Evolutionary conservation across 1,284 basidiomycete genomes (phyloP).

Genomic region (Kalmanozyma brasiliensis): DNA sequence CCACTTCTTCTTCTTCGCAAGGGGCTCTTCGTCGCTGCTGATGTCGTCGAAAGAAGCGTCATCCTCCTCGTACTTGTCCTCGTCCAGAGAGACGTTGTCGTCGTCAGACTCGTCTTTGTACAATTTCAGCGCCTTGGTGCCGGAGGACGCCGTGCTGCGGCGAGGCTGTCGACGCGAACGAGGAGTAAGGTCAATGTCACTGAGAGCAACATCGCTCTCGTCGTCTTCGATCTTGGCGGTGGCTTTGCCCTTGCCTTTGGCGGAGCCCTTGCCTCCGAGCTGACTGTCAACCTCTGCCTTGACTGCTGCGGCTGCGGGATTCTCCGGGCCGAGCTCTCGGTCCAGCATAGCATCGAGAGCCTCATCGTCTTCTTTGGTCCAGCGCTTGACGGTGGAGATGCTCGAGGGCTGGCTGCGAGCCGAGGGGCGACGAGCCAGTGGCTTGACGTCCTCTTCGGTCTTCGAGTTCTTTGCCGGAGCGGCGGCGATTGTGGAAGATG

Average conservation of each 20-base stretch:
- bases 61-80: constrained; percentile 16
- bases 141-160: constrained; percentile 26
- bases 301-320: not conserved
- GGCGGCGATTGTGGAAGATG: not conserved
- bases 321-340: constrained; percentile 8
- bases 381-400: constrained; percentile 8
- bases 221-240: constrained; percentile 29
- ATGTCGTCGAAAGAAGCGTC: constrained; percentile 10
- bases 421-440: constrained; percentile 1
- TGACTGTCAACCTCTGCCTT: constrained; percentile 6
- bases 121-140: constrained; percentile 15
- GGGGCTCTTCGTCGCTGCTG: constrained; percentile 40
- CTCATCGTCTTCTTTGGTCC: constrained; percentile 14
- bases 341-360: constrained; percentile 31
- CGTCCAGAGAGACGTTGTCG: constrained; percentile 1
- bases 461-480: constrained; percentile 11
- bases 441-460: constrained; percentile 6
- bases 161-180: constrained; percentile 36
- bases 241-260: constrained; percentile 10
- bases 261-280: not conserved
- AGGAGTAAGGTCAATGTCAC: constrained; percentile 19
- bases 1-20: constrained; percentile 14
- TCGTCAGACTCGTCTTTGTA: constrained; percentile 13
- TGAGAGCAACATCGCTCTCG: constrained; percentile 34
- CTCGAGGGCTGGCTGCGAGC: constrained; percentile 11